Base-by-base conservation (phyloP, 2,329 filamentous ascomycete genomes). In the Colletotrichum plurivorum region DNA sequence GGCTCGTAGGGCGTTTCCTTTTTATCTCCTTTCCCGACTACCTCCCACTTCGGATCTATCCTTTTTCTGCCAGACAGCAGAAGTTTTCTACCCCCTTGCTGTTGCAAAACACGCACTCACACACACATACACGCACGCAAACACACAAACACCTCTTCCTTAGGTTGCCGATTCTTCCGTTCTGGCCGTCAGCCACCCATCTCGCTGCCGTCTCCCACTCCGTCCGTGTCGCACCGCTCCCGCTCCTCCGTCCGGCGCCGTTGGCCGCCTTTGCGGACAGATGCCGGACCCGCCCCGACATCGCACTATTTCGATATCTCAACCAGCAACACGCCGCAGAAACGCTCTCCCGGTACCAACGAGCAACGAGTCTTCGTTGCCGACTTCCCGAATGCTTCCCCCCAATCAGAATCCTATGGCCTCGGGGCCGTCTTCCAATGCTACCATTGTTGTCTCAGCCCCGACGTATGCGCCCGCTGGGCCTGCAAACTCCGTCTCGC, bases 281-380 rank as follows among this genome's bases (percentile, higher is more conserved):
- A 61, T 55, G 65, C 69, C 65, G 69, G 69, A 60, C 69, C 69
- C 69, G 69, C 69, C 48, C 63, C 63, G 68, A 52, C 41, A 25
- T 69, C 55, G 31, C 31, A 66, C 67, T 52, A 46, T 20, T 25
- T 52, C 9, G 27, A 39, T 15, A 52, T 36, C 36, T 36, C 31
- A 54, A 25, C 46, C 25, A 10, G 25, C 51, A 57, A 48, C 57
- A 51, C 22, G 54, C 46, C 53, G 31, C 64, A 45, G 49, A 16
- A 22, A 59, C 22, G 31, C 13, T 25, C 22, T 31, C 53, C 52
- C 31, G 62, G 55, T 67, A 56, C 18, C 62, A 41, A 59, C 25
- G 36, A 69, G 36, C 66, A 61, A 53, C 52, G 45, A 45, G 55
- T 25, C 41, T 61, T 39, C 43, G 51, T 51, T 66, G 49, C 59